A percentile compares a stretch with the other conserved stretches of the same genome.
Evolutionary conservation across 129 eudicot genomes (phyloP).

Genomic region (Gnaphalium uliginosum): DNA sequence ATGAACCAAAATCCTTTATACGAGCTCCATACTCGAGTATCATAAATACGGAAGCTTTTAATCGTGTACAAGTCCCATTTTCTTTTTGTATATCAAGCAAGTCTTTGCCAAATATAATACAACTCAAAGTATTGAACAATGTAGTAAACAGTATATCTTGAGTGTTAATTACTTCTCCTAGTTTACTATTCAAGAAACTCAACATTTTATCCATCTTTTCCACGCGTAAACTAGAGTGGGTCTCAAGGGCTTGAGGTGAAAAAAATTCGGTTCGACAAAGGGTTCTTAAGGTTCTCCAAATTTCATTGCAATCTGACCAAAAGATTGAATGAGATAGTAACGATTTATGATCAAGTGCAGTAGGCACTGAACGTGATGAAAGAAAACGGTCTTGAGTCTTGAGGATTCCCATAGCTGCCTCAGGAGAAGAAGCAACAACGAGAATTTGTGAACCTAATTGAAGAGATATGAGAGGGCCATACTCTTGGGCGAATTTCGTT

Average conservation of each 20-base stretch:
- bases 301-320: conserved; percentile 26
- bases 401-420: conserved; percentile 36
- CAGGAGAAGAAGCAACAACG: conserved; percentile 42
- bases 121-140: conserved; percentile 29
- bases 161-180: conserved; percentile 19
- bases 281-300: conserved; percentile 29
- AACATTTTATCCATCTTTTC: conserved; percentile 27
- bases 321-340: conserved; percentile 20
- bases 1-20: conserved; percentile 29
- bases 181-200: conserved; percentile 15
- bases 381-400: conserved; percentile 39
- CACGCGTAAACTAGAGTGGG: conserved; percentile 24
- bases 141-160: conserved; percentile 35
- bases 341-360: not conserved
- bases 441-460: conserved; percentile 29
- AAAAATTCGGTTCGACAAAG: conserved; percentile 26
- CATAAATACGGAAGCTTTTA: conserved; percentile 14
- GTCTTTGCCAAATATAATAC: conserved; percentile 18
- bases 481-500: conserved; percentile 22
- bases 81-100: conserved; percentile 27
- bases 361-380: conserved; percentile 29
- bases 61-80: not conserved
- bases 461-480: conserved; percentile 40
- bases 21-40: conserved; percentile 17
- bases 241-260: conserved; percentile 28